A percentile compares a stretch with the other conserved stretches of the same genome.
Conservation (phyloP, 441 rosid genomes). For the Dalechampia spathulata region DNA sequence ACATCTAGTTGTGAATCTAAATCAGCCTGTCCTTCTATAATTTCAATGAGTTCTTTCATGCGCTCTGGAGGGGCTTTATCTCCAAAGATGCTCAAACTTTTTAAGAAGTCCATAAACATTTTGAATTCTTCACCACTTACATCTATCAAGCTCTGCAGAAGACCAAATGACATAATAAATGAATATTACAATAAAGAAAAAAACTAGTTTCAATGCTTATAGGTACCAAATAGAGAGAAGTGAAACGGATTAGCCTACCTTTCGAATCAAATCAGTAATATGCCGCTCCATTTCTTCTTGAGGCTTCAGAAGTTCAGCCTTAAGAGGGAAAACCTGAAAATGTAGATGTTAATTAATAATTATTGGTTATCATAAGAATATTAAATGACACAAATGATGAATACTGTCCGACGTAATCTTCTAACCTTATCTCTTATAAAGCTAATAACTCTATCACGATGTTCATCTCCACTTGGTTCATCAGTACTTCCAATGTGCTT, state of each 20-base stretch:
- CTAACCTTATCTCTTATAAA: slow-evolving; percentile 87
- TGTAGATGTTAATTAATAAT: slow-evolving; percentile 5
- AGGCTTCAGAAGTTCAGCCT: slow-evolving; percentile 84
- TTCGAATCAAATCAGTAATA: slow-evolving; percentile 82
- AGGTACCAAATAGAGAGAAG: not conserved
- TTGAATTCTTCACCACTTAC: slow-evolving; percentile 94
- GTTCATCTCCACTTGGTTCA: slow-evolving; percentile 67
- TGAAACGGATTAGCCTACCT: slow-evolving; percentile 31
- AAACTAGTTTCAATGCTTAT: not conserved
- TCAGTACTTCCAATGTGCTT: slow-evolving; percentile 68
- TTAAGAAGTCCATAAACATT: slow-evolving; percentile 98
- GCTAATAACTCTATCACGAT: slow-evolving; percentile 77
- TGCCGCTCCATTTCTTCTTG: slow-evolving; percentile 94
- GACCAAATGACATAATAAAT: slow-evolving; percentile 21
- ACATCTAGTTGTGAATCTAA: slow-evolving; percentile 83
- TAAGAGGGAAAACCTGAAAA: slow-evolving; percentile 78
- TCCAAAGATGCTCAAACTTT: slow-evolving; percentile 83
- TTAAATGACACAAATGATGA: not conserved
- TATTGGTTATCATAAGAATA: slow-evolving; percentile 7
- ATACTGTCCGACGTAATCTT: not conserved
- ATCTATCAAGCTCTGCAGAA: slow-evolving; percentile 75
- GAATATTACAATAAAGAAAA: not conserved
- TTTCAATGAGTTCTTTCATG: slow-evolving; percentile 82
- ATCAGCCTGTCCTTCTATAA: slow-evolving; percentile 96
- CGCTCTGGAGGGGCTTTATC: slow-evolving; percentile 88